These are phyloP conservation scores for Stephanodiscus triporus DNA, from an alignment of 108 stramenopile species.

Conservation along the genomic window DNA sequence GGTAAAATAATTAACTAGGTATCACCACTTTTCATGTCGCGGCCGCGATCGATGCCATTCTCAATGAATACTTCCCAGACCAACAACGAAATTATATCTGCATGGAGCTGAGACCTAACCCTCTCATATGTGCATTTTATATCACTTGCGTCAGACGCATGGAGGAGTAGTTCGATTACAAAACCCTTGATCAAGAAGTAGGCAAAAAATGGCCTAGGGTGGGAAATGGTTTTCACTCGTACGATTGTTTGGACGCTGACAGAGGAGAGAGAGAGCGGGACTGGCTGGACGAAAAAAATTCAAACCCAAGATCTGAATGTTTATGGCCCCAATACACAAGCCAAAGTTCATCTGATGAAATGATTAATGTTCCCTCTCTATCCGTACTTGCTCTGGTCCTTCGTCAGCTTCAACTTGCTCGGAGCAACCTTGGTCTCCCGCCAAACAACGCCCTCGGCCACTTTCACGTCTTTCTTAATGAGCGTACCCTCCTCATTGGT, in stretches of 20 bases:
- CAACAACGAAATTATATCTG: background rate
- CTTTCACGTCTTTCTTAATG: slow-evolving; percentile 55
- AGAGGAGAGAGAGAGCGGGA: too few relatives aligned
- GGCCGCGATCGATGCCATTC: too few relatives aligned
- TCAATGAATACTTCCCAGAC: too few relatives aligned
- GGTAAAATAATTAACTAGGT: too few relatives aligned
- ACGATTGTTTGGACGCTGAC: too few relatives aligned
- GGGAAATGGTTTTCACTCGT: background rate
- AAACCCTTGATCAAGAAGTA: background rate
- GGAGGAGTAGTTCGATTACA: background rate
- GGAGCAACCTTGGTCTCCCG: slow-evolving; percentile 36
- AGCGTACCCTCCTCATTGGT: slow-evolving; percentile 70
- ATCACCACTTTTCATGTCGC: too few relatives aligned
- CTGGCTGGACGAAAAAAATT: too few relatives aligned
- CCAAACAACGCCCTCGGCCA: slow-evolving; percentile 66
- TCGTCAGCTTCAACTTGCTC: slow-evolving; percentile 46
- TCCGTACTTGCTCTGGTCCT: slow-evolving; percentile 67
- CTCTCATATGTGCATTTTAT: background rate
- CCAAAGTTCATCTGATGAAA: too few relatives aligned
- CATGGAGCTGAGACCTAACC: background rate
- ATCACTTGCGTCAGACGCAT: background rate
- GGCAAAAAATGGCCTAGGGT: background rate
- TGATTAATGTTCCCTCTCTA: slow-evolving; percentile 6
- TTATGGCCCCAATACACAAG: too few relatives aligned
- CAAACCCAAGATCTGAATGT: too few relatives aligned